Evolutionary conservation across 345 rosid genomes (phyloP).

Genomic region (Gossypium herbaceum): DNA sequence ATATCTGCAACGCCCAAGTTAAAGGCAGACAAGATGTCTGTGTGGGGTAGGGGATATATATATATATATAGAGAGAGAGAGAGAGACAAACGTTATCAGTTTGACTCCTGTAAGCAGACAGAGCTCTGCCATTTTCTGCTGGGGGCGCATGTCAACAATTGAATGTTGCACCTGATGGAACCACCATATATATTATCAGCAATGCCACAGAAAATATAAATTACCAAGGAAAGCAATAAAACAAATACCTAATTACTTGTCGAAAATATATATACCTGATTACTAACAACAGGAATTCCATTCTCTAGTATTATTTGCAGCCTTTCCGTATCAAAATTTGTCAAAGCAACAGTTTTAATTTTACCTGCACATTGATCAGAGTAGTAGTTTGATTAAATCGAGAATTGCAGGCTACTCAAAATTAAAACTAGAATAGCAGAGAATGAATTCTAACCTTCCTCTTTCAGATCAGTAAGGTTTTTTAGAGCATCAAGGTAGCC

Average conservation of each 20-base stretch:
- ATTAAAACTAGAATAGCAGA: constrained; percentile 16
- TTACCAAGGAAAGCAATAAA: neutral
- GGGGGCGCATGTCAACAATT: constrained; percentile 94
- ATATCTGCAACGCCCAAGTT: neutral
- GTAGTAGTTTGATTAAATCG: constrained; percentile 20
- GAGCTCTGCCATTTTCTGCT: constrained; percentile 91
- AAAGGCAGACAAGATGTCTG: neutral
- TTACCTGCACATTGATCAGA: constrained; percentile 53
- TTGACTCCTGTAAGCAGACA: constrained; percentile 88
- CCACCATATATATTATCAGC: constrained; percentile 14
- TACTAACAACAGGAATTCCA: constrained; percentile 90
- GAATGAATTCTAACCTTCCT: constrained; percentile 52
- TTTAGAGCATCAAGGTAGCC: constrained; percentile 90
- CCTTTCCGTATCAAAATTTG: constrained; percentile 90
- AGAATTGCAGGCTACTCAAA: constrained; percentile 16
- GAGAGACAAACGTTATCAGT: constrained; percentile 72
- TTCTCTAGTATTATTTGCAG: constrained; percentile 76
- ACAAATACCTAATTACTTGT: constrained; percentile 58
- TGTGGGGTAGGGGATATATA: neutral
- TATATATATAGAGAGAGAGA: constrained; percentile 5
- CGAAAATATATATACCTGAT: constrained; percentile 53
- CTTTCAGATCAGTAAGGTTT: constrained; percentile 83
- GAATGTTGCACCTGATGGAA: constrained; percentile 85
- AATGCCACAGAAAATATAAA: neutral
- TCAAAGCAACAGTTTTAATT: constrained; percentile 88